phyloP scores from a whole-genome alignment of 2,329 filamentous ascomycete genomes.

The Talaromyces funiculosus region DNA sequence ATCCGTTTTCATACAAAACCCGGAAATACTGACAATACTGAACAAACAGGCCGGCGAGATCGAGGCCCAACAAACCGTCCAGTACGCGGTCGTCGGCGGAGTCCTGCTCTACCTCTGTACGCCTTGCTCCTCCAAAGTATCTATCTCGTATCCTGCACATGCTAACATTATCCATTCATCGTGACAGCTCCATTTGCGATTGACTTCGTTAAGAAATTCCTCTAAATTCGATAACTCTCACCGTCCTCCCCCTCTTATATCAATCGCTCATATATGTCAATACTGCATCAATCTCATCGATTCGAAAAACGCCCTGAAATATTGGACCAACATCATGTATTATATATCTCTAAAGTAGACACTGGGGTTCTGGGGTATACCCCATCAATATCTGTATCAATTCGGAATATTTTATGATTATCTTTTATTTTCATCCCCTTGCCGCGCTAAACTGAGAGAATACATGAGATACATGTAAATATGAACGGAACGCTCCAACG shows the following conservation, averaged over 20 bases:
- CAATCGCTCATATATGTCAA: not conserved
- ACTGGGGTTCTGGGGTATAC: not conserved
- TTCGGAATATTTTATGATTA: not conserved
- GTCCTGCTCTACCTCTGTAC: slow-evolving; percentile 58
- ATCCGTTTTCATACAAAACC: not conserved
- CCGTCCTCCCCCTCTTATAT: not conserved
- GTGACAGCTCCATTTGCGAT: slow-evolving; percentile 44
- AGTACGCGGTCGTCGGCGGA: slow-evolving; percentile 50
- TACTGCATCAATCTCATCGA: not conserved
- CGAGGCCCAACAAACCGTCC: slow-evolving; percentile 50
- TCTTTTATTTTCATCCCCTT: not conserved
- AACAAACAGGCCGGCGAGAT: slow-evolving; percentile 44
- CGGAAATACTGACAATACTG: not conserved
- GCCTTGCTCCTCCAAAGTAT: slow-evolving; percentile 19
- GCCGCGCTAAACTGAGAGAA: not conserved
- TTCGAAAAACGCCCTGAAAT: not conserved
- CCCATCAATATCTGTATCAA: not conserved
- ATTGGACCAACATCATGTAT: not conserved
- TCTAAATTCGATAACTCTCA: slow-evolving; percentile 1
- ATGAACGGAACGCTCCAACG: slow-evolving; percentile 9
- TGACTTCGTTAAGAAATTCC: slow-evolving; percentile 37
- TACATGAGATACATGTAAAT: not conserved
- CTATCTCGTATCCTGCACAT: too few species aligned
- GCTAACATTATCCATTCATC: not conserved
- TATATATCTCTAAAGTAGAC: not conserved